Evolutionary conservation across 805 yeast genomes (phyloP).

Genomic region (Cyberlindnera suaveolens): DNA sequence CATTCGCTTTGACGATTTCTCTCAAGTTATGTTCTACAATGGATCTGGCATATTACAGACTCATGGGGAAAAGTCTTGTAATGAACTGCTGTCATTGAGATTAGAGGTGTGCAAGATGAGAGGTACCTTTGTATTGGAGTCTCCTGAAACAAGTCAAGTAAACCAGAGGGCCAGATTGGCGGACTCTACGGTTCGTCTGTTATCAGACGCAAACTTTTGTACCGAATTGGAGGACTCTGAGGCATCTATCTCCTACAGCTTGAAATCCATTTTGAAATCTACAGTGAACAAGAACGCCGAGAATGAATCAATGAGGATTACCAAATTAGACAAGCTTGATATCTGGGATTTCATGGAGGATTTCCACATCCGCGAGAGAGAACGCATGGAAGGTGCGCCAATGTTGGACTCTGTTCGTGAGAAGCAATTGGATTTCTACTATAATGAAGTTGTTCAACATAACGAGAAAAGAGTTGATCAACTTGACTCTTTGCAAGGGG

Average conservation of each 20-base stretch:
- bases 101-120: neutral
- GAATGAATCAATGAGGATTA: constrained; percentile 6
- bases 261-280: constrained; percentile 8
- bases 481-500: too few relatives aligned
- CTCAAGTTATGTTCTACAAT: constrained; percentile 12
- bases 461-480: neutral
- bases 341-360: constrained; percentile 7
- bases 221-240: neutral
- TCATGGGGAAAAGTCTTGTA: neutral
- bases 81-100: neutral
- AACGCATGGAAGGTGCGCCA: constrained; percentile 1
- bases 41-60: neutral
- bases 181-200: too few relatives aligned
- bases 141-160: neutral
- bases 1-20: constrained; percentile 5
- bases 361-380: constrained; percentile 7
- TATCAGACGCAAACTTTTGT: too few relatives aligned
- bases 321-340: constrained; percentile 2
- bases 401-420: constrained; percentile 6
- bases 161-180: neutral
- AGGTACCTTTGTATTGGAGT: neutral
- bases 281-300: constrained; percentile 5
- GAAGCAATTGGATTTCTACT: constrained; percentile 8
- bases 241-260: neutral
- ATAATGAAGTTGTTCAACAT: neutral